Evolutionary conservation across 106 monocot genomes (phyloP), one percentile per base, ranked within the genome.

Genomic region (Cymbidium sinense): DNA sequence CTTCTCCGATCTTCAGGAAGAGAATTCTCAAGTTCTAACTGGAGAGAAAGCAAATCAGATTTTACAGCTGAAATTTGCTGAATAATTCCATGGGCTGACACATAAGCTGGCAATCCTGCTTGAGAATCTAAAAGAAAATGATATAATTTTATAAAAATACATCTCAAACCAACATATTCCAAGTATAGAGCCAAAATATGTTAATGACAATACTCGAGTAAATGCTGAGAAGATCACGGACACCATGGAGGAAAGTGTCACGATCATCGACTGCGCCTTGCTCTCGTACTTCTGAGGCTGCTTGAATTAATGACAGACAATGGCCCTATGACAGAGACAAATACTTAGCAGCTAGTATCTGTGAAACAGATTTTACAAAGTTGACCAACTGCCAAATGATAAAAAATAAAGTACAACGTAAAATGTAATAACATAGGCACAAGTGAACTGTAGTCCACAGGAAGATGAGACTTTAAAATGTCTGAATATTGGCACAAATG

Each of bases 211-310:
- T 90, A 94, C 92, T 93, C 77, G 90, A 93, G 71, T 95, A 78
- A 82, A 87, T 89, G 84, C 88, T 86, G 18, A 99, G 80, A 74
- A 99, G 85, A 87, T 99, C 95, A 31, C 92, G 86, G 29, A 99
- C 90, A 81, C 87, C 87, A 82, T 99, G 99, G 11, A 99, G 90
- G 77, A 95, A 91, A 67, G 89, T 87, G 85, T 99, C 99, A 29
- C 87, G 86, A 64, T 99, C 99, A 85, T 99, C 95, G 86, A 93
- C 88, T 44, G 92, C 89, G 58, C 99, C 99, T 86, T 95, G 95
- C 70, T 99, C 99, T 87, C 87, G 88, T 75, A 93, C 74, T 52
- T 93, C 92, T 77, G 92, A 92, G 75, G 90, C 88, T 82, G 89
- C 86, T 85, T 89, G 95, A 83, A 84, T 84, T 11, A 93, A 75